Evolutionary conservation across 352 stramenopile genomes (phyloP), one percentile per base, ranked within the genome.

Genomic region (Poterioochromonas sp.): DNA sequence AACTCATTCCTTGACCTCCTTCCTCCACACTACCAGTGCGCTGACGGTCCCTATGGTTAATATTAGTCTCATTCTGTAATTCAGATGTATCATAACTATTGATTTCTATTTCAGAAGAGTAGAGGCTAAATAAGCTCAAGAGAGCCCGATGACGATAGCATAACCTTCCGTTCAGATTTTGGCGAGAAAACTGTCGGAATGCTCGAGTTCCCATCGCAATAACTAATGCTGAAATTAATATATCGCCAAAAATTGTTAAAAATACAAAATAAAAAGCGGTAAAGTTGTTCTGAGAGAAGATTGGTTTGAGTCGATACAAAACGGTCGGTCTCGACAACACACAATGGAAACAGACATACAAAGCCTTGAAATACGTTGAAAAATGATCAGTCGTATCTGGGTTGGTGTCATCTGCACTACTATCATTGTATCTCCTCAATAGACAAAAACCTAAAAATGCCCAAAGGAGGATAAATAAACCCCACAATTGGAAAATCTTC

Each of bases 281-380:
- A 12, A 35, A 58, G 40, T 51, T 58, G 29, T 74, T 74, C 2
- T 18, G 1, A n/a, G 8, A 12, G 40, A 74, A 74, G n/a, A 58
- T 58, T 37, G 65, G 39, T 40, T 15, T 34, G 8, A 74, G 29
- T 58, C 62, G 62, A 71, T 71, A 71, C 11, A 71, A 44, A 71
- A 71, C 62, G 11, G 62, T 71, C 3, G 62, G 62, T 29, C 62
- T 12, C 5, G 62, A 71, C 2, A 71, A 2, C 18, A 71, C 26
- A 47, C 62, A 71, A 47, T 71, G 62, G 2, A 71, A 44, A 3
- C 15, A 32, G 5, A 29, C 32, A 43, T 71, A 71, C 3, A 71
- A 29, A 29, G 62, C 34, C 8, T 44, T 22, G 1, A 3, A 41
- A 29, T 44, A 71, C 12, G 11, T 71, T 11, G 26, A 39, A 39